Conservation (phyloP, 768 basidiomycete species). For the Termitomyces sp. region DNA sequence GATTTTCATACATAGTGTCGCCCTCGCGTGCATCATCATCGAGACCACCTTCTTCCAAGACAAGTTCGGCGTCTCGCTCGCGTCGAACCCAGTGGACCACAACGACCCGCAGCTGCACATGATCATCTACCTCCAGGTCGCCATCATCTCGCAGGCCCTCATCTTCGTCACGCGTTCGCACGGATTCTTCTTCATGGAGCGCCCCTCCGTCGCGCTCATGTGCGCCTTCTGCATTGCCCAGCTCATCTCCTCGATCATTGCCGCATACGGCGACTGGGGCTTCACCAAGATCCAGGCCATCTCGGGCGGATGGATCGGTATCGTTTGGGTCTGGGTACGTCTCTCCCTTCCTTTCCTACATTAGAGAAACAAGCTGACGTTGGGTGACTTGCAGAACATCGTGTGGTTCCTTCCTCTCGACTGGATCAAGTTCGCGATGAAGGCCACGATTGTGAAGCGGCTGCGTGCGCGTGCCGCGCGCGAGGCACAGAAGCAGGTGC, state of each 20-base stretch:
- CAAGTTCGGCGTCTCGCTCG: conserved; percentile 71
- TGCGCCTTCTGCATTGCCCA: conserved; percentile 91
- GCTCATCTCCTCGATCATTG: conserved; percentile 93
- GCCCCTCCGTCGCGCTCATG: conserved; percentile 85
- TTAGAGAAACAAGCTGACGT: background rate
- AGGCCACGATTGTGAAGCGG: conserved; percentile 82
- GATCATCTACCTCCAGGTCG: conserved; percentile 93
- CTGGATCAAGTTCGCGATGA: conserved; percentile 95
- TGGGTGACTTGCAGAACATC: conserved; percentile 57
- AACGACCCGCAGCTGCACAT: conserved; percentile 81
- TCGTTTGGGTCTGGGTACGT: conserved; percentile 93
- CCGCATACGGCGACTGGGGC: conserved; percentile 89
- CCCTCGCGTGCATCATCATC: conserved; percentile 78
- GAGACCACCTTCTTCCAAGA: conserved; percentile 86
- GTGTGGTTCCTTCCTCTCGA: conserved; percentile 96
- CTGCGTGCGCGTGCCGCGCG: conserved; percentile 66
- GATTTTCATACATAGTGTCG: conserved; percentile 57
- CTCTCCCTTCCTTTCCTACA: background rate
- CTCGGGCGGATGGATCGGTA: conserved; percentile 95
- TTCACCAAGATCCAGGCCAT: conserved; percentile 81
- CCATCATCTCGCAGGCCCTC: conserved; percentile 97
- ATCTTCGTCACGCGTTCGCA: conserved; percentile 96
- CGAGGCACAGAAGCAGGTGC: conserved; percentile 27
- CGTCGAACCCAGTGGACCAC: conserved; percentile 28
- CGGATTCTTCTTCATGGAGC: conserved; percentile 95